phyloP scores from a whole-genome alignment of 208 protist species.

The Trypanosomatidae sp. region DNA sequence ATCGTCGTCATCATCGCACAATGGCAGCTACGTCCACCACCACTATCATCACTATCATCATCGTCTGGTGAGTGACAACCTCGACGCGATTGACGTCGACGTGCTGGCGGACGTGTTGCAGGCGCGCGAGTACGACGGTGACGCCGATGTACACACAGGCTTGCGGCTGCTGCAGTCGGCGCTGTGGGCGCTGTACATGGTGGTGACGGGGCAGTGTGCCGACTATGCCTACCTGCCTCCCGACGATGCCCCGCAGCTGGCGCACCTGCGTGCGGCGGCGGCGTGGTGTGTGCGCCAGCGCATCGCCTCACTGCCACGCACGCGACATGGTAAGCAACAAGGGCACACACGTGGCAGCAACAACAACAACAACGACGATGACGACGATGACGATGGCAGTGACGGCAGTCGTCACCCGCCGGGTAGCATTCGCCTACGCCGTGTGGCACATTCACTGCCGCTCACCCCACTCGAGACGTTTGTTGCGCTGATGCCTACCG shows the following conservation, averaged over 20 bases:
- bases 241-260: slow-evolving; percentile 23
- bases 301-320: too few relatives aligned
- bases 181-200: slow-evolving; percentile 54
- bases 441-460: slow-evolving; percentile 11
- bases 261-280: slow-evolving; percentile 47
- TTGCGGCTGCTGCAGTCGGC: slow-evolving; percentile 37
- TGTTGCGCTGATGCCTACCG: slow-evolving; percentile 73
- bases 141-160: slow-evolving; percentile 15
- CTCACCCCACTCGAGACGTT: slow-evolving; percentile 71
- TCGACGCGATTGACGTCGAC: slow-evolving; percentile 36
- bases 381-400: slow-evolving; percentile 5
- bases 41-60: too few relatives aligned
- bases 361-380: neutral
- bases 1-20: too few relatives aligned
- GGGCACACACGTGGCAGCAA: neutral
- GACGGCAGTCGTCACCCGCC: slow-evolving; percentile 1
- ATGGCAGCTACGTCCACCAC: too few relatives aligned
- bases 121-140: slow-evolving; percentile 25
- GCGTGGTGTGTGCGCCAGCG: slow-evolving; percentile 26
- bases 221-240: slow-evolving; percentile 41
- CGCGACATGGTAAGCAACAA: neutral
- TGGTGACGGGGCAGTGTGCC: slow-evolving; percentile 27
- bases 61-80: slow-evolving; percentile 30
- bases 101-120: slow-evolving; percentile 58
- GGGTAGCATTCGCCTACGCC: slow-evolving; percentile 3